phyloP scores from a whole-genome alignment of 2,329 filamentous ascomycete genomes.

The Didymellaceae sp. region DNA sequence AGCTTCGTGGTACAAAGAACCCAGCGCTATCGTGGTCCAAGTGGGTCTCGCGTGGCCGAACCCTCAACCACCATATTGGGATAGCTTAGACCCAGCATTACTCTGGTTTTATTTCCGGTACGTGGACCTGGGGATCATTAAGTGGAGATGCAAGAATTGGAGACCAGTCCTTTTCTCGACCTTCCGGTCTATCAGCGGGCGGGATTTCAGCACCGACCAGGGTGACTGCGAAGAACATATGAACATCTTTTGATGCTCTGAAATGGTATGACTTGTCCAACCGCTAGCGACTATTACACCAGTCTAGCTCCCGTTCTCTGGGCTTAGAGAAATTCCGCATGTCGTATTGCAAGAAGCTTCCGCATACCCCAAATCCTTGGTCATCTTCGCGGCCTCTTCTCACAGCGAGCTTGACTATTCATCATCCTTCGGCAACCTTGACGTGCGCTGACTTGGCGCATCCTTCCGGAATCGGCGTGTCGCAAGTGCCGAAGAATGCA shows the following conservation, averaged over 20 bases:
- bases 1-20: not conserved
- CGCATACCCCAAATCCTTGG: no score
- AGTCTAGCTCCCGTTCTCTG: no score
- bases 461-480: not conserved
- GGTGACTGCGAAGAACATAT: no score
- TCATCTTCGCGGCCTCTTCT: no score
- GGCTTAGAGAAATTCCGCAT: no score
- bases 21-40: not conserved
- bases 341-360: no score
- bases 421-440: no score
- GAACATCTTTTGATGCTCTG: no score
- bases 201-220: not conserved
- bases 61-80: not conserved
- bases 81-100: not conserved
- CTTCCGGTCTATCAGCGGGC: no score
- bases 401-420: no score
- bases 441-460: not conserved
- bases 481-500: not conserved
- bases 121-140: not conserved
- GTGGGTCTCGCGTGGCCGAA: constrained; percentile 7
- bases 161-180: not conserved
- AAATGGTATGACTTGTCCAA: no score
- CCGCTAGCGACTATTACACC: no score
- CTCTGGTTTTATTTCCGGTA: not conserved
- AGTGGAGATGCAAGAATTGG: not conserved